A percentile compares a stretch with the other conserved stretches of the same genome.
Conservation (phyloP, 768 basidiomycete genomes). For the Boletus coccyginus region DNA sequence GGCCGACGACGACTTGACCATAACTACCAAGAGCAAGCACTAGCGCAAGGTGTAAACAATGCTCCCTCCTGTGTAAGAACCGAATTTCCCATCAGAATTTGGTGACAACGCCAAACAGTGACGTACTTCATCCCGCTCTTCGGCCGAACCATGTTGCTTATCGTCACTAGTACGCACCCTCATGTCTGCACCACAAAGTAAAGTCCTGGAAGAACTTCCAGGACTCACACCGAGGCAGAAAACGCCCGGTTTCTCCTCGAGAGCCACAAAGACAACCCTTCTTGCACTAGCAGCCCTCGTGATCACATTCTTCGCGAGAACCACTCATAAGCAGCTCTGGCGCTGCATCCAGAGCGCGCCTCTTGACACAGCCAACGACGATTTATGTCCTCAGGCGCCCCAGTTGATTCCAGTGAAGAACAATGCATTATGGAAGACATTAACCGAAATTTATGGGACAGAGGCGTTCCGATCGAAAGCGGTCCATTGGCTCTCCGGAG, state of each 20-base stretch:
- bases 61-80: background rate
- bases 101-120: background rate
- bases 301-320: slow-evolving; percentile 12
- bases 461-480: slow-evolving; percentile 35
- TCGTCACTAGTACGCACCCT: background rate
- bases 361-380: background rate
- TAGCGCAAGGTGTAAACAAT: background rate
- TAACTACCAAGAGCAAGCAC: no score
- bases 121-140: background rate
- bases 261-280: slow-evolving; percentile 6
- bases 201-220: slow-evolving; percentile 11
- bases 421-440: slow-evolving; percentile 29
- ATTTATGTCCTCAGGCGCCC: slow-evolving; percentile 36
- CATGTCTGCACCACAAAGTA: slow-evolving; percentile 16
- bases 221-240: slow-evolving; percentile 4
- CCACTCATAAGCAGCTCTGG: slow-evolving; percentile 4
- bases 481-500: slow-evolving; percentile 37
- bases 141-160: background rate
- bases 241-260: slow-evolving; percentile 4
- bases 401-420: slow-evolving; percentile 35
- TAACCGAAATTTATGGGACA: slow-evolving; percentile 32
- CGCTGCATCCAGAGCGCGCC: background rate
- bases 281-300: slow-evolving; percentile 18
- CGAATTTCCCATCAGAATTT: background rate
- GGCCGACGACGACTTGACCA: no score